Evolutionary conservation across 148 eudicot species (phyloP), one percentile per base, ranked within the genome.

Genomic region (Amaranthus cruentus): DNA sequence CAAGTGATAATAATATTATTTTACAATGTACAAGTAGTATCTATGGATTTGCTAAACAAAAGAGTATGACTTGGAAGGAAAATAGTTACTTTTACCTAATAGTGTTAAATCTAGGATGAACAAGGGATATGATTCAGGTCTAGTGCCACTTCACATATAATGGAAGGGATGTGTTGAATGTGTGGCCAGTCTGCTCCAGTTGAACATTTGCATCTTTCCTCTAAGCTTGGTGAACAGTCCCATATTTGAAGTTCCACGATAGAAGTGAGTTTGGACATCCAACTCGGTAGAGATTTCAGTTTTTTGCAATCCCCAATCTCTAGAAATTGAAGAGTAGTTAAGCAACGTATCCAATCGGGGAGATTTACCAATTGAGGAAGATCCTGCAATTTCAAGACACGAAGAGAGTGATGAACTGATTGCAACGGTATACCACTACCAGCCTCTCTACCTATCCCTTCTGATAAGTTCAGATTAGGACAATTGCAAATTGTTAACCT

Each of bases 261-360:
- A 15, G 80, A 68, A 42, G 71, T 44, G 55, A 81, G 76, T 12
- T 61, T 48, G 57, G 46, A 47, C 70, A 77, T 62, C 59, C 72
- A 56, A 65, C 52, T 59, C 42, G 84, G 82, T 64, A 80, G 66
- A 47, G 72, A 70, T 54, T 71, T 68, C 67, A 80, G n/a, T 55
- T 57, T 66, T 12, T 38, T 6, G 55, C 78, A 77, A 2, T 43
- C 5, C 0, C 0, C 5, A 21, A 81, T 68, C 43, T 3, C 8
- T 12, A 81, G 73, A 48, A 21, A 52, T 9, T 73, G 61, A 38
- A 81, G 78, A 67, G 73, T 12, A 44, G 73, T 74, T 42, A 81
- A 50, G 66, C 59, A 66, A 7, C 57, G 72, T 68, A 81, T 57
- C 11, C 73, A 75, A 4, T 71, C 65, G 2, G 76, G 81, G 60